Evolutionary conservation across 768 basidiomycete species (phyloP).

Genomic region (Gloeophyllum trabeum): DNA sequence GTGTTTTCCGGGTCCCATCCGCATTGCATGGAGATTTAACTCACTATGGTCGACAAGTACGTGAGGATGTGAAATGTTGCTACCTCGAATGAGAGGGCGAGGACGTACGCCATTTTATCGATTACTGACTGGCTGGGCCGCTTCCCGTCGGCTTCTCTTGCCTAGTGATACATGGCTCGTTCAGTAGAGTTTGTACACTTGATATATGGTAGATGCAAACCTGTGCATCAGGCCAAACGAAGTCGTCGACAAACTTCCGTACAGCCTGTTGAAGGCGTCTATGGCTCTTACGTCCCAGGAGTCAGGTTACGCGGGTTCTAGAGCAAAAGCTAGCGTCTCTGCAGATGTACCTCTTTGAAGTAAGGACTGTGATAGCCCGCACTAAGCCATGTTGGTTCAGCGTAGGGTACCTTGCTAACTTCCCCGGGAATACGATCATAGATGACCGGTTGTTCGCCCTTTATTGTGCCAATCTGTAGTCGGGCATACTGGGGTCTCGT

Average conservation of each 20-base stretch:
- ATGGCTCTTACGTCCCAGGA: conserved; percentile 29
- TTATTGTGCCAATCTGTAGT: conserved; percentile 60
- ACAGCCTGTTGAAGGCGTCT: conserved; percentile 47
- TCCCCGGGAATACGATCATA: conserved; percentile 38
- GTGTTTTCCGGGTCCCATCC: conserved; percentile 85
- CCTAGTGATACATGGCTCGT: conserved; percentile 1
- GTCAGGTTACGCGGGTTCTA: background rate
- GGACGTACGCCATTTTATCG: conserved; percentile 69
- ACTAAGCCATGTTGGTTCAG: conserved; percentile 77
- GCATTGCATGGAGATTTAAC: conserved; percentile 77
- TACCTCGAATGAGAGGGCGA: background rate
- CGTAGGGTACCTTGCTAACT: conserved; percentile 73
- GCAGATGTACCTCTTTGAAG: conserved; percentile 56
- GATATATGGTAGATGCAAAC: conserved; percentile 26
- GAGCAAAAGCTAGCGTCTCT: background rate
- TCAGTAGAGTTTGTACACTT: background rate
- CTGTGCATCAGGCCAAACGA: conserved; percentile 37
- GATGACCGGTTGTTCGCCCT: conserved; percentile 48
- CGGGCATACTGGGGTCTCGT: conserved; percentile 62
- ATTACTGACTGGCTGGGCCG: conserved; percentile 67
- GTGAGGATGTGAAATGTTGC: background rate
- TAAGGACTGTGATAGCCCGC: conserved; percentile 67
- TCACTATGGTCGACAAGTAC: conserved; percentile 26
- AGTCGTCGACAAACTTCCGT: conserved; percentile 57
- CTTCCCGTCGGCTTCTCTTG: conserved; percentile 84